These are phyloP conservation scores for Claviceps spartinae DNA, from an alignment of 2,329 filamentous ascomycete species.

Conservation along the genomic window DNA sequence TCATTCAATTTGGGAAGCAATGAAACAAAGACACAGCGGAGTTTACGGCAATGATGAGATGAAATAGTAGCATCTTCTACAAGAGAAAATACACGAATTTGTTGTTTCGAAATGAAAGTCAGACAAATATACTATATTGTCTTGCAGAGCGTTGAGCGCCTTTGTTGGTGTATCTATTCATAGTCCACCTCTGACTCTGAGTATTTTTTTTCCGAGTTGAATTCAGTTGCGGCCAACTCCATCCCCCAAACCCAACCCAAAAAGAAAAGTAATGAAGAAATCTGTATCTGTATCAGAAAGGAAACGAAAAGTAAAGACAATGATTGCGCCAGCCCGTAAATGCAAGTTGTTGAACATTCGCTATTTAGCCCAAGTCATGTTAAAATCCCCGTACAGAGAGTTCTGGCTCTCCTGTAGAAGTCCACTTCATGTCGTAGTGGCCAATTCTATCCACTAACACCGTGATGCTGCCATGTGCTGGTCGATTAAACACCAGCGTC, in stretches of 20 bases:
- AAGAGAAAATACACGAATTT: background rate
- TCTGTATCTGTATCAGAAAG: background rate
- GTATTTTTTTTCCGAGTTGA: conserved; percentile 2
- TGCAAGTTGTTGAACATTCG: conserved; percentile 16
- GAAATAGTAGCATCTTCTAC: background rate
- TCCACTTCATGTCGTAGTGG: background rate
- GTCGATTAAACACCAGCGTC: conserved; percentile 40
- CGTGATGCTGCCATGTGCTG: background rate
- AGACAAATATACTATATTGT: background rate
- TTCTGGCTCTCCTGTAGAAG: background rate
- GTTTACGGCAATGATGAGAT: background rate
- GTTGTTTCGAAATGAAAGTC: background rate
- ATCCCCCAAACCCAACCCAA: background rate
- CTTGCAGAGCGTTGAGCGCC: conserved; percentile 9
- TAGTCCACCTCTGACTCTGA: background rate
- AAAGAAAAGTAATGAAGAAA: background rate
- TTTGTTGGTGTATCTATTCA: conserved; percentile 1
- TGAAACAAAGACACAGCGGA: background rate
- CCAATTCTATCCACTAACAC: background rate
- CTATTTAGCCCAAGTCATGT: conserved; percentile 10
- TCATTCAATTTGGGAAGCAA: too few species aligned
- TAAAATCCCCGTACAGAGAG: conserved; percentile 10
- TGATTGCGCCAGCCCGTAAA: conserved; percentile 11
- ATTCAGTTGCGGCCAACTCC: conserved; percentile 6
- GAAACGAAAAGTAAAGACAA: conserved; percentile 3